Percentiles rank a stretch among this genome's conserved stretches.
Conservation (phyloP, 2,329 filamentous ascomycete species). For the Aspergillus sp. region DNA sequence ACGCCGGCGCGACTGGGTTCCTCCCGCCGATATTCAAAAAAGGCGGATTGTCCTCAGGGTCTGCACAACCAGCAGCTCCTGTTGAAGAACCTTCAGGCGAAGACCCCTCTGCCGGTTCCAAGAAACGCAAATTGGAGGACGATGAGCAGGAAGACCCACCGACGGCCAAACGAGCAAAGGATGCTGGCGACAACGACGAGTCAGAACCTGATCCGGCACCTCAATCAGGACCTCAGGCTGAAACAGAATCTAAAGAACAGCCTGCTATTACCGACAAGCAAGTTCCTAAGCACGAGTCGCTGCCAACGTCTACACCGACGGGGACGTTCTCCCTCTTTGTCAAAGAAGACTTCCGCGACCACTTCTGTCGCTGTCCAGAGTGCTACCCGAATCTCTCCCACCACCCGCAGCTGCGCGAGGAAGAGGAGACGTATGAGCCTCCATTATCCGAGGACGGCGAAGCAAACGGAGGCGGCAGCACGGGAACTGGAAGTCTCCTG, state of each 20-base stretch:
- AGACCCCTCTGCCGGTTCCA: constrained; percentile 34
- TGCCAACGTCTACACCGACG: constrained; percentile 54
- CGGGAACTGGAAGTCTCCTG: constrained; percentile 75
- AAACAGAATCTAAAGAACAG: neutral
- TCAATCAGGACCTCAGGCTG: constrained; percentile 5
- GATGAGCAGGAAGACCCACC: constrained; percentile 34
- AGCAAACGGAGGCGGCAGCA: constrained; percentile 47
- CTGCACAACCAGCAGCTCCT: neutral
- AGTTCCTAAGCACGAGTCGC: constrained; percentile 52
- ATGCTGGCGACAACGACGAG: constrained; percentile 24
- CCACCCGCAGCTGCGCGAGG: constrained; percentile 81
- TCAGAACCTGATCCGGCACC: constrained; percentile 4
- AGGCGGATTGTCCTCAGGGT: constrained; percentile 18
- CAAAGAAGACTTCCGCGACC: constrained; percentile 71
- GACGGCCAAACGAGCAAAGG: constrained; percentile 48
- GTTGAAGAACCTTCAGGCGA: constrained; percentile 8
- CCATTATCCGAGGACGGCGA: constrained; percentile 70
- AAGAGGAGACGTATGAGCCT: constrained; percentile 92
- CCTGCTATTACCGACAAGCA: constrained; percentile 28
- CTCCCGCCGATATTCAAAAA: constrained; percentile 65
- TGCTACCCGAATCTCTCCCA: constrained; percentile 72
- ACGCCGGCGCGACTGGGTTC: constrained; percentile 78
- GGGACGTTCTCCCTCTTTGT: constrained; percentile 79
- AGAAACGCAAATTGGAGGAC: constrained; percentile 66
- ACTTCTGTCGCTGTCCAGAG: constrained; percentile 76